A percentile compares a stretch with the other conserved stretches of the same genome.
Evolutionary conservation across 2,329 filamentous ascomycete genomes (phyloP).

Genomic region (Trichoderma brevicompactum): DNA sequence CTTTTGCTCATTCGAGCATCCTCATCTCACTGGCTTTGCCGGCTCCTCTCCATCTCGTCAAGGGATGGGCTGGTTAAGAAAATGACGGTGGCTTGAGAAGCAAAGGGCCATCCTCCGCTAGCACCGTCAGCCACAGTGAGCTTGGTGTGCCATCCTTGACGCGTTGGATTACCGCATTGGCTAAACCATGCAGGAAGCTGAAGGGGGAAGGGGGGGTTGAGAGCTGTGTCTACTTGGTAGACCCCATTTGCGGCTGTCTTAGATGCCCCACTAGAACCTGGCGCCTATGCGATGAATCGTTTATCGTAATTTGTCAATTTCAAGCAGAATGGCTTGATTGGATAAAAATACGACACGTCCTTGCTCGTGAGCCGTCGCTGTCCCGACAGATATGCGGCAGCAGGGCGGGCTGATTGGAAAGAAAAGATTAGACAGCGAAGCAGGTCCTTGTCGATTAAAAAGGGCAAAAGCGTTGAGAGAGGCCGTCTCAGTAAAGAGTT

Average conservation of each 20-base stretch:
- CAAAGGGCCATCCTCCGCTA: conserved; percentile 9
- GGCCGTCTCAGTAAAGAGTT: too few relatives aligned
- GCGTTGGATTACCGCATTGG: conserved; percentile 18
- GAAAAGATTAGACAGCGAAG: not conserved
- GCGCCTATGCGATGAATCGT: conserved; percentile 24
- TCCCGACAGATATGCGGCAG: not conserved
- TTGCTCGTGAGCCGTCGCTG: conserved; percentile 6
- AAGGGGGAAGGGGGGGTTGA: not conserved
- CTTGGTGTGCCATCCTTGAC: conserved; percentile 16
- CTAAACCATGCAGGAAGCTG: conserved; percentile 22
- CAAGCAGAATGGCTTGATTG: conserved; percentile 20
- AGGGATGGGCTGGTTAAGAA: conserved; percentile 9
- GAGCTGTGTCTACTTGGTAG: not conserved
- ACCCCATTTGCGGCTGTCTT: conserved; percentile 23
- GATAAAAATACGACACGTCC: conserved; percentile 26
- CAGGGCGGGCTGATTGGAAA: not conserved
- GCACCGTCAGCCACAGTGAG: conserved; percentile 19
- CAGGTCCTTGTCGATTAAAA: not conserved
- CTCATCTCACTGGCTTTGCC: not conserved
- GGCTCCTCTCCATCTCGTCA: not conserved
- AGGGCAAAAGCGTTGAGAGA: too few relatives aligned
- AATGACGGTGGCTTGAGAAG: conserved; percentile 24
- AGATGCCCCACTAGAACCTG: conserved; percentile 24
- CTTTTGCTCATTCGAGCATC: not conserved
- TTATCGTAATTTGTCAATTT: conserved; percentile 27